Conservation (phyloP, 257 asterid species). For the Thymus quinquecostatus region DNA sequence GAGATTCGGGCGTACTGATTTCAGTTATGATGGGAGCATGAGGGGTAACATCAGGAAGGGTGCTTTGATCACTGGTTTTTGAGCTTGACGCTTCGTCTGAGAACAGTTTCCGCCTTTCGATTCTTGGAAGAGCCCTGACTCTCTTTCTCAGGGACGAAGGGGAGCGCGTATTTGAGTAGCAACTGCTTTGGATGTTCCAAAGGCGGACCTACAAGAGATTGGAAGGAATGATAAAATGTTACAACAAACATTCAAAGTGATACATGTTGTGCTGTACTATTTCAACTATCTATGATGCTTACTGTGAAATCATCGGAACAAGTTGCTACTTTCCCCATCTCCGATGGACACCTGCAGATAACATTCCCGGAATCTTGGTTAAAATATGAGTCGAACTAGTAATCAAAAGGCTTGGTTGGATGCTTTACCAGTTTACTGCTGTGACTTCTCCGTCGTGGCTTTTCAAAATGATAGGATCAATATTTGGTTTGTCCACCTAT, state of each 20-base stretch:
- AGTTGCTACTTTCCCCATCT: slow-evolving; percentile 88
- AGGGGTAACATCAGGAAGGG: slow-evolving; percentile 24
- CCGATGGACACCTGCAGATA: slow-evolving; percentile 73
- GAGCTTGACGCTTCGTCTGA: slow-evolving; percentile 46
- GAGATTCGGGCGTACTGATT: slow-evolving; percentile 71
- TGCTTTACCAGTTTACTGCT: slow-evolving; percentile 81
- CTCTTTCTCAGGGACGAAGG: slow-evolving; percentile 86
- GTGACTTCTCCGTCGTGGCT: slow-evolving; percentile 95
- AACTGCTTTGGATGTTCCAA: slow-evolving; percentile 74
- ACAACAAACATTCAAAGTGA: neutral
- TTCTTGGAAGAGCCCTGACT: slow-evolving; percentile 61
- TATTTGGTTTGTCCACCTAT: slow-evolving; percentile 77
- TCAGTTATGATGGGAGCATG: slow-evolving; percentile 43
- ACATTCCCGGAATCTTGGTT: slow-evolving; percentile 30
- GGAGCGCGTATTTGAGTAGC: slow-evolving; percentile 73
- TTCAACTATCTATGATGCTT: slow-evolving; percentile 36
- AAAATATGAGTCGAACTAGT: neutral
- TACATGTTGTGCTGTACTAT: neutral
- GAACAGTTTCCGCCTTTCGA: slow-evolving; percentile 63
- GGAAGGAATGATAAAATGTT: slow-evolving; percentile 18
- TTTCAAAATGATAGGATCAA: slow-evolving; percentile 63
- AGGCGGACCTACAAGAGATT: slow-evolving; percentile 63
- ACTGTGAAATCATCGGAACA: slow-evolving; percentile 96
- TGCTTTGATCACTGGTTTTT: slow-evolving; percentile 28
- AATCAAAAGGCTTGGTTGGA: neutral